Evolutionary conservation across 768 basidiomycete species (phyloP).

Genomic region (Rickenella mellea): DNA sequence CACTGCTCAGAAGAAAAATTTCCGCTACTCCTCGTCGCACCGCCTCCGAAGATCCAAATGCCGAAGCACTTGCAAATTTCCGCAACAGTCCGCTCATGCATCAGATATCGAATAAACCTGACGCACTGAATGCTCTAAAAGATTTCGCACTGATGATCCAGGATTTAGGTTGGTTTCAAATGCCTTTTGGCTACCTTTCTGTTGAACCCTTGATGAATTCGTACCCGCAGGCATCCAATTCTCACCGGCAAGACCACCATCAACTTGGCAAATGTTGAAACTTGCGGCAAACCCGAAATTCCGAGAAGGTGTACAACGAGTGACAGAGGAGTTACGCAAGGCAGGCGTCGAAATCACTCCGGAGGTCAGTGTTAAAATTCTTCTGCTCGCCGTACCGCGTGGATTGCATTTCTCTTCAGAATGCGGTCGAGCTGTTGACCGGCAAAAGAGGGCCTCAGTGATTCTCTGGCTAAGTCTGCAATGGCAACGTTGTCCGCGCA

Average conservation of each 20-base stretch:
- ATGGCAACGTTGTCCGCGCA: too few relatives aligned
- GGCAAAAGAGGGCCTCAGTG: not conserved
- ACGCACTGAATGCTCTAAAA: slow-evolving; percentile 38
- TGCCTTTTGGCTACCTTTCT: too few relatives aligned
- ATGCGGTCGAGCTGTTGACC: not conserved
- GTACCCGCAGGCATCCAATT: too few relatives aligned
- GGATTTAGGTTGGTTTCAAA: too few relatives aligned
- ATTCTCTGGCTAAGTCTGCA: too few relatives aligned
- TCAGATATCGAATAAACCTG: slow-evolving; percentile 40
- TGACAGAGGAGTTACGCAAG: slow-evolving; percentile 42
- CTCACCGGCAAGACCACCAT: too few relatives aligned
- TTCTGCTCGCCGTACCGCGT: not conserved
- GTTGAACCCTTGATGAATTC: too few relatives aligned
- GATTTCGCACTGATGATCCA: too few relatives aligned
- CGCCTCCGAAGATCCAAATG: slow-evolving; percentile 21
- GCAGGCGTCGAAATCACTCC: slow-evolving; percentile 52
- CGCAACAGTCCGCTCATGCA: slow-evolving; percentile 35
- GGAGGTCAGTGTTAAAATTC: slow-evolving; percentile 29
- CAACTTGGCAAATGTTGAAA: slow-evolving; percentile 43
- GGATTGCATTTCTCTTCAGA: not conserved
- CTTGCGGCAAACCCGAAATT: slow-evolving; percentile 46
- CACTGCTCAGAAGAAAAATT: too few relatives aligned
- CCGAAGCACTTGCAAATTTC: slow-evolving; percentile 32
- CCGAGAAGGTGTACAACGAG: slow-evolving; percentile 31
- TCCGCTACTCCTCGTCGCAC: slow-evolving; percentile 14